Conservation (phyloP, 2,329 filamentous ascomycete species). For the Pseudocercospora musae region DNA sequence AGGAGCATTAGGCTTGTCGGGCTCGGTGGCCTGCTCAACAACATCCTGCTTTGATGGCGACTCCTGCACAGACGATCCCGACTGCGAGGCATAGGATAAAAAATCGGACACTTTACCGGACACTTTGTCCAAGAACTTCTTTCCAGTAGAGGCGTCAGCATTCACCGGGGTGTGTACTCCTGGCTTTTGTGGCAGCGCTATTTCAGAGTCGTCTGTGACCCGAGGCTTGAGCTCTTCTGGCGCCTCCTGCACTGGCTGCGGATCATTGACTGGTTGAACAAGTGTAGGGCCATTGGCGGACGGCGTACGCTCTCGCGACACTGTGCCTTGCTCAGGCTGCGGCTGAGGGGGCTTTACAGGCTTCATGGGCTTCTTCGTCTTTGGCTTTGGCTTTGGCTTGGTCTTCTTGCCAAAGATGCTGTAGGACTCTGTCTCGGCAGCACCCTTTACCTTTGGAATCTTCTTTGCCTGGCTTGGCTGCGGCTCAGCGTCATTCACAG, state of each 20-base stretch:
- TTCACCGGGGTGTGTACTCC: neutral
- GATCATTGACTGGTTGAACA: neutral
- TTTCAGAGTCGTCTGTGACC: neutral
- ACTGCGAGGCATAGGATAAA: neutral
- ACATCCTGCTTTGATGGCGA: neutral
- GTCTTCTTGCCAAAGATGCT: slow-evolving; percentile 32
- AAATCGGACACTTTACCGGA: neutral
- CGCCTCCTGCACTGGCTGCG: neutral
- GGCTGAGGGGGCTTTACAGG: neutral
- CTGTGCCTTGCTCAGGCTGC: neutral
- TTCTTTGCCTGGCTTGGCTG: slow-evolving; percentile 14
- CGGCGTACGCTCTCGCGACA: neutral
- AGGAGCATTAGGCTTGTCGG: neutral
- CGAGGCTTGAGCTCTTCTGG: neutral
- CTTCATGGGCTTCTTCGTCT: slow-evolving; percentile 19
- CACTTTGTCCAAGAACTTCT: neutral
- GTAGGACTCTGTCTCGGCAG: slow-evolving; percentile 36
- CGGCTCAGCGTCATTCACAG: slow-evolving; percentile 4
- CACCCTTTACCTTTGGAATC: slow-evolving; percentile 32
- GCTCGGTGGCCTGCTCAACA: neutral
- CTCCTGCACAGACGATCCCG: neutral
- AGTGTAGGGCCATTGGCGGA: neutral
- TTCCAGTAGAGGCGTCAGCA: neutral
- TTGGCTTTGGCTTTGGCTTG: slow-evolving; percentile 20
- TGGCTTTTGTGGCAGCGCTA: neutral